phyloP scores from a whole-genome alignment of 2,329 filamentous ascomycete species.

The Scedosporium aurantiacum region DNA sequence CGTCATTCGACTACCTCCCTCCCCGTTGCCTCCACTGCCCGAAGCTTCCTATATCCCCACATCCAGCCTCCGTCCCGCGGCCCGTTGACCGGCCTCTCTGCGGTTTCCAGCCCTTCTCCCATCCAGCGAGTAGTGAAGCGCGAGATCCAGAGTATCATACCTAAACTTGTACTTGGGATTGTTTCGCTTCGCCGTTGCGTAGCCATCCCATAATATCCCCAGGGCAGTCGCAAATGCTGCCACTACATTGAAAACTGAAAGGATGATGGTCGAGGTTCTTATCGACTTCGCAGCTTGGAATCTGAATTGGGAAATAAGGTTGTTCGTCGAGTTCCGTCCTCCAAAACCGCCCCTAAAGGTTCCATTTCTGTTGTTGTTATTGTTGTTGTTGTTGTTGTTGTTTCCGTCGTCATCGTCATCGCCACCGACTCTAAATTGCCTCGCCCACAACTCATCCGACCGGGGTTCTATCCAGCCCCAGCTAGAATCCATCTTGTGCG shows the following conservation, averaged over 20 bases:
- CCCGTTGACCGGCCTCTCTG: too few relatives aligned
- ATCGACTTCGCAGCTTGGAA: conserved; percentile 45
- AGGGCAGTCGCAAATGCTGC: conserved; percentile 44
- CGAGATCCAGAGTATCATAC: conserved; percentile 17
- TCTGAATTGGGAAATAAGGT: conserved; percentile 38
- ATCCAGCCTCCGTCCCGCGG: too few relatives aligned
- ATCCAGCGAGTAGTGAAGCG: too few relatives aligned
- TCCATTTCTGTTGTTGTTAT: background rate
- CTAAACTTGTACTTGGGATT: conserved; percentile 29
- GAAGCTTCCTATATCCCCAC: too few relatives aligned
- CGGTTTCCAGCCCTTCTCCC: too few relatives aligned
- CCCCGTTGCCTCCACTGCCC: background rate
- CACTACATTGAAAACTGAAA: conserved; percentile 49
- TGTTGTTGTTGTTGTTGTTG: conserved; percentile 17
- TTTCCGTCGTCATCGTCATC: conserved; percentile 13
- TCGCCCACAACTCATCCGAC: conserved; percentile 8
- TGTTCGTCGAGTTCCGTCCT: conserved; percentile 30
- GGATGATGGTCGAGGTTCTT: conserved; percentile 49
- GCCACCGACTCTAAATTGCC: conserved; percentile 5
- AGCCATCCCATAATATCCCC: conserved; percentile 47
- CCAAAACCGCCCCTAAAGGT: conserved; percentile 14
- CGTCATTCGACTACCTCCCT: background rate
- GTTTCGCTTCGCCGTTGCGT: conserved; percentile 31
- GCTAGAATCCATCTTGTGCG: conserved; percentile 9
- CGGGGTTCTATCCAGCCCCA: conserved; percentile 14